phyloP scores from a whole-genome alignment of 179 eudicot genomes.

The Silene coronaria region DNA sequence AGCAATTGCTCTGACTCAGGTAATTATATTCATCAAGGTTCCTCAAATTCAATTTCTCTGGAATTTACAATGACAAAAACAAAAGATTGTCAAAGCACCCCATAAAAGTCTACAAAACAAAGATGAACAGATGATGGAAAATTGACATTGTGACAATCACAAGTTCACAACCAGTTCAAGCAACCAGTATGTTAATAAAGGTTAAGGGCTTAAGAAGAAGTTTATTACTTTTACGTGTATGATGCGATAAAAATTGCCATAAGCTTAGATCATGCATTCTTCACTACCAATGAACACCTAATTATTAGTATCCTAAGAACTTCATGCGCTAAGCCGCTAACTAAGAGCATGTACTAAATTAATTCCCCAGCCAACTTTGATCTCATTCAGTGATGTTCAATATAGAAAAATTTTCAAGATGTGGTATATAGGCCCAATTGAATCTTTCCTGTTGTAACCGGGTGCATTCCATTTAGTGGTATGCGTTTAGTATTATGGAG shows the following conservation, averaged over 20 bases:
- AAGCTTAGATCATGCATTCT: not conserved
- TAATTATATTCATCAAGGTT: constrained; percentile 65
- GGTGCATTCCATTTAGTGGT: not conserved
- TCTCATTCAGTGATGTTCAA: not conserved
- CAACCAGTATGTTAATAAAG: not conserved
- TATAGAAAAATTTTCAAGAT: not conserved
- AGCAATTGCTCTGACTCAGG: constrained; percentile 75
- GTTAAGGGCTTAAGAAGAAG: not conserved
- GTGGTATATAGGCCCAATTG: not conserved
- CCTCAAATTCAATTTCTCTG: constrained; percentile 82
- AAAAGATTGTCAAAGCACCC: not conserved
- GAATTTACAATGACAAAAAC: not conserved
- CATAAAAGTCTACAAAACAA: not conserved
- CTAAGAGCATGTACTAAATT: not conserved
- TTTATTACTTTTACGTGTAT: not conserved
- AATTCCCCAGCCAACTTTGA: not conserved
- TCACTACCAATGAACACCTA: not conserved
- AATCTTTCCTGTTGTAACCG: not conserved
- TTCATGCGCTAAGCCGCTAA: not conserved
- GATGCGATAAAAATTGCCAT: not conserved
- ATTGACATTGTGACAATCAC: not conserved
- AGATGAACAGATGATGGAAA: not conserved
- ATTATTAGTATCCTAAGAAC: constrained; percentile 4
- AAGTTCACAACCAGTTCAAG: not conserved
- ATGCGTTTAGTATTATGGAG: not conserved